phyloP scores from a whole-genome alignment of 306 rosid species.

The Leucaena leucocephala region DNA sequence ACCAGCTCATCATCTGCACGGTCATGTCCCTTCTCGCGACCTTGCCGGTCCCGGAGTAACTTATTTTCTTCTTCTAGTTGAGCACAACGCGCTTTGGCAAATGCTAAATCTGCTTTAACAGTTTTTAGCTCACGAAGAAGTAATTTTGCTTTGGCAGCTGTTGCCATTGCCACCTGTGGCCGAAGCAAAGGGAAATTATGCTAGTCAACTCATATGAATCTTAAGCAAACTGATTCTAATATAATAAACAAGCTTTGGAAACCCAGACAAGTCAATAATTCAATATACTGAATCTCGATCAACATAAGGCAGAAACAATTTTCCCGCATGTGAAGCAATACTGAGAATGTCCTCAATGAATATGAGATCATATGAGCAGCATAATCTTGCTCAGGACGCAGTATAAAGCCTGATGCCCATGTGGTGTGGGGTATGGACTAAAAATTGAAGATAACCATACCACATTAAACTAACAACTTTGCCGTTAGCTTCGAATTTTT shows the following conservation, averaged over 20 bases:
- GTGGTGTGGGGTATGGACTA: neutral
- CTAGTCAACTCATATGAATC: no score
- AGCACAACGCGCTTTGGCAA: constrained; percentile 79
- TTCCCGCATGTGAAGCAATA: constrained; percentile 14
- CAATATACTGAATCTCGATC: no score
- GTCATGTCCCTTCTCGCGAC: constrained; percentile 70
- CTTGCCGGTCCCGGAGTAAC: constrained; percentile 73
- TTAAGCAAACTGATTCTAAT: no score
- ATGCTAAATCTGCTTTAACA: constrained; percentile 80
- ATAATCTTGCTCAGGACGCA: neutral
- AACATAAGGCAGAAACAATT: neutral
- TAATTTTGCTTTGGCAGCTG: constrained; percentile 94
- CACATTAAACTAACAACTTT: constrained; percentile 21
- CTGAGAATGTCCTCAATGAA: constrained; percentile 6
- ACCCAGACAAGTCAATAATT: neutral
- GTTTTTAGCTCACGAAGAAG: constrained; percentile 91
- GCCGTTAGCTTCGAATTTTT: constrained; percentile 15
- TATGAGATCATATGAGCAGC: neutral
- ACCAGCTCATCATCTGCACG: constrained; percentile 94
- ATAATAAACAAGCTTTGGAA: neutral
- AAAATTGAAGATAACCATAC: neutral
- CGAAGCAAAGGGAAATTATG: constrained; percentile 9
- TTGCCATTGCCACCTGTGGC: constrained; percentile 91
- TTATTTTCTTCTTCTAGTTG: constrained; percentile 97
- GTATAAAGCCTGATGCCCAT: neutral